Percentiles rank a stretch among this genome's conserved stretches.
These are phyloP conservation scores for Camellia oleifera DNA, from an alignment of 179 eudicot genomes.

Conservation along the genomic window DNA sequence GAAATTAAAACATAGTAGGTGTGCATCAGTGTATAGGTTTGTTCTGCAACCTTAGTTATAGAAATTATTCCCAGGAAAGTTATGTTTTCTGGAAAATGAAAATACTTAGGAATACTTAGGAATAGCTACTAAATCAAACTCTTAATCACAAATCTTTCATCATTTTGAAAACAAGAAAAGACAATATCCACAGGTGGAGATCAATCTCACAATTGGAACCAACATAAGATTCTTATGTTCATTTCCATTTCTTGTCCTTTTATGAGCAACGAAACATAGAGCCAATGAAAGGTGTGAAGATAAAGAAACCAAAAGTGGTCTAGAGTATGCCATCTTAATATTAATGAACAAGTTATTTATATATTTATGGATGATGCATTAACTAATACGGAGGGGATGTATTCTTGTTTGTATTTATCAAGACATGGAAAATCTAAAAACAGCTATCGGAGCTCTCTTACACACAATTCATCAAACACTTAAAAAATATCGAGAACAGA, in stretches of 20 bases:
- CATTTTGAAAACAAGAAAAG: too few relatives aligned
- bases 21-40: not conserved
- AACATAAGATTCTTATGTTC: not conserved
- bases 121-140: too few relatives aligned
- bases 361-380: not conserved
- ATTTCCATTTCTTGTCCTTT: not conserved
- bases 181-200: too few relatives aligned
- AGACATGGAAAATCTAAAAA: not conserved
- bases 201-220: too few relatives aligned
- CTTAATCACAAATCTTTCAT: too few relatives aligned
- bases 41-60: not conserved
- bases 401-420: too few relatives aligned
- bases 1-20: not conserved
- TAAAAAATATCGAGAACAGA: not conserved
- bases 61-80: not conserved
- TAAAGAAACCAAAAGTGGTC: not conserved
- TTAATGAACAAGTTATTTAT: too few relatives aligned
- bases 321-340: not conserved
- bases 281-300: not conserved
- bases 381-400: too few relatives aligned
- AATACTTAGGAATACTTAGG: too few relatives aligned
- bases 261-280: not conserved
- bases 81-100: too few relatives aligned
- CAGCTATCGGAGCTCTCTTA: not conserved
- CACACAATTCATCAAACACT: not conserved